Evolutionary conservation across 2,329 filamentous ascomycete species (phyloP).

Genomic region (Cadophora sp.): DNA sequence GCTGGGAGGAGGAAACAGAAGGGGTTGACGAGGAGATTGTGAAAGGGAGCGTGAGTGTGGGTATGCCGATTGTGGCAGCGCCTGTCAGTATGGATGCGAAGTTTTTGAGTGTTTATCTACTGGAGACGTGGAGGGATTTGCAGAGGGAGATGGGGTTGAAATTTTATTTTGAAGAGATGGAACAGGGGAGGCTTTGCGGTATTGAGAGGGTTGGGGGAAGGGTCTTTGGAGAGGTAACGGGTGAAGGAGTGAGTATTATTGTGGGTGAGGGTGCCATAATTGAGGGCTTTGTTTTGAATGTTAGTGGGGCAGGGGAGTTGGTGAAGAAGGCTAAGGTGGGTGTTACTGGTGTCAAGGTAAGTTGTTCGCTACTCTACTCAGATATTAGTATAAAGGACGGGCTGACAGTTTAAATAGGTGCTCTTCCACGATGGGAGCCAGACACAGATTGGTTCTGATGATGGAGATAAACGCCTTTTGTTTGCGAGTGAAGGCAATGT

Average conservation of each 20-base stretch:
- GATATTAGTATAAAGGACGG: too few relatives aligned
- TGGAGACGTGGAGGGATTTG: conserved; percentile 20
- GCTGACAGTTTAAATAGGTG: neutral
- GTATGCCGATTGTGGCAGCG: conserved; percentile 24
- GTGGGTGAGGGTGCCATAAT: conserved; percentile 6
- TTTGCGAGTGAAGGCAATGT: conserved; percentile 13
- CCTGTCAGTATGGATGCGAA: conserved; percentile 17
- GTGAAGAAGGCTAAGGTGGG: conserved; percentile 16
- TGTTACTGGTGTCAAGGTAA: conserved; percentile 24
- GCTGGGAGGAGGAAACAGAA: neutral
- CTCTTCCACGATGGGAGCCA: conserved; percentile 18
- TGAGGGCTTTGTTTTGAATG: conserved; percentile 19
- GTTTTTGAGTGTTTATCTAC: conserved; percentile 12
- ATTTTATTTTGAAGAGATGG: conserved; percentile 21
- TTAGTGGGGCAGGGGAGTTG: conserved; percentile 17
- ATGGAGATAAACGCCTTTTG: conserved; percentile 22
- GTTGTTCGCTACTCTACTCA: neutral
- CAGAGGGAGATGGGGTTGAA: conserved; percentile 8
- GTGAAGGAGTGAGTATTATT: neutral
- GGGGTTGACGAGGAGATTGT: conserved; percentile 5
- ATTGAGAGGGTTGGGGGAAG: conserved; percentile 9
- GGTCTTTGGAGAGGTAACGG: conserved; percentile 1
- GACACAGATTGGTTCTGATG: conserved; percentile 12
- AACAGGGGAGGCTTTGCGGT: conserved; percentile 16
- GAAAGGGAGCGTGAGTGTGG: conserved; percentile 17